Conservation (phyloP, 768 basidiomycete genomes). For the Xerocomus potaroensis region DNA sequence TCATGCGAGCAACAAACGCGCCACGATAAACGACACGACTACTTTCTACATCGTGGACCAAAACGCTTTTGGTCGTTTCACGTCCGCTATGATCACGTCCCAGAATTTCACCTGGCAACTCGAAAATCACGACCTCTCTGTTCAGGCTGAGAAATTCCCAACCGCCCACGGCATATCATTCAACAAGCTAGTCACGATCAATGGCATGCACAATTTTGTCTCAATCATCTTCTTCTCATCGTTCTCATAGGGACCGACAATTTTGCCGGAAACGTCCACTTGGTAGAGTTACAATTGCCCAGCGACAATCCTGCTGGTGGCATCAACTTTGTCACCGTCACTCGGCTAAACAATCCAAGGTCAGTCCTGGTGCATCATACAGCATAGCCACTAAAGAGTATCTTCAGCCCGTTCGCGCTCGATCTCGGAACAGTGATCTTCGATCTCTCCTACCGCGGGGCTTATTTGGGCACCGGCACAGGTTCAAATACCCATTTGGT, state of each 20-base stretch:
- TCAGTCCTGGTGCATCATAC: constrained; percentile 12
- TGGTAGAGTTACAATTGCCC: constrained; percentile 60
- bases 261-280: constrained; percentile 51
- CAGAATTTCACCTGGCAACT: constrained; percentile 67
- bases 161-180: constrained; percentile 62
- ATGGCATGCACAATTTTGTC: constrained; percentile 36
- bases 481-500: constrained; percentile 51
- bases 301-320: constrained; percentile 64
- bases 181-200: constrained; percentile 53
- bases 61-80: constrained; percentile 58
- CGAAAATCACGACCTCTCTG: constrained; percentile 49
- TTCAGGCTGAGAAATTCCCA: constrained; percentile 66
- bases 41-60: constrained; percentile 54
- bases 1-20: constrained; percentile 50
- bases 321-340: constrained; percentile 59
- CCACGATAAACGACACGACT: constrained; percentile 57
- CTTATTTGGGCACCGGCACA: constrained; percentile 54
- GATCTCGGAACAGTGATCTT: constrained; percentile 65
- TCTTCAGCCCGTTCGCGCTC: constrained; percentile 58
- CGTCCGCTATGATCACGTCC: constrained; percentile 59
- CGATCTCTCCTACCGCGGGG: constrained; percentile 52
- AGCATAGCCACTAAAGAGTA: background rate
- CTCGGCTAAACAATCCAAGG: constrained; percentile 56
- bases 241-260: constrained; percentile 49
- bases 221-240: background rate